phyloP scores from a whole-genome alignment of 164 flowering plant species.

The Santalum album region DNA sequence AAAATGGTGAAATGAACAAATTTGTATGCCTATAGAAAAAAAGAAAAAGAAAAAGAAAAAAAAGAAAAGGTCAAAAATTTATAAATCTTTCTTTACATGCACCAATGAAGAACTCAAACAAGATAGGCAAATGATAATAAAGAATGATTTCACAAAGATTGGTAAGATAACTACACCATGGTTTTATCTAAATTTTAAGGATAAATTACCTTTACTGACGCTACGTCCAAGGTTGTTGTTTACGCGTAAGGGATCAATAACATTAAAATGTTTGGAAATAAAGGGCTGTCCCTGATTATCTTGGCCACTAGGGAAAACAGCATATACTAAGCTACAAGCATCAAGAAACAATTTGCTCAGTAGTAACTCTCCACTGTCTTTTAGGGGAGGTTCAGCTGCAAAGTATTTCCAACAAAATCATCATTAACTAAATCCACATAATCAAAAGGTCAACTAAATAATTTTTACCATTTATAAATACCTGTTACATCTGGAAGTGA shows the following conservation, averaged over 20 bases:
- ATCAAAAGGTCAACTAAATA: neutral
- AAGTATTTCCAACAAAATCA: slow-evolving; percentile 6
- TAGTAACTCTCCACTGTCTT: slow-evolving; percentile 71
- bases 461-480: slow-evolving; percentile 11
- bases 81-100: no score
- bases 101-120: no score
- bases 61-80: no score
- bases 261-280: slow-evolving; percentile 81
- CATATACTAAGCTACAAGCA: slow-evolving; percentile 64
- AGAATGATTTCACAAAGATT: no score
- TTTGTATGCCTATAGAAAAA: no score
- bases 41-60: no score
- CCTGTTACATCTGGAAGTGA: slow-evolving; percentile 89
- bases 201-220: slow-evolving; percentile 81
- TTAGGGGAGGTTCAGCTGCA: slow-evolving; percentile 87
- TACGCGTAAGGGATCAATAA: slow-evolving; percentile 85
- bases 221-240: slow-evolving; percentile 98
- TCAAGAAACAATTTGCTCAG: slow-evolving; percentile 73
- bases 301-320: slow-evolving; percentile 74
- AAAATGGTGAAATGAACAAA: no score
- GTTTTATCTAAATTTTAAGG: neutral
- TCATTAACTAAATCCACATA: neutral
- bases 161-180: no score
- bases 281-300: slow-evolving; percentile 83
- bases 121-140: no score